Evolutionary conservation across 2,329 filamentous ascomycete species (phyloP), one percentile per base, ranked within the genome.

Genomic region (Aspergillus awamori): DNA sequence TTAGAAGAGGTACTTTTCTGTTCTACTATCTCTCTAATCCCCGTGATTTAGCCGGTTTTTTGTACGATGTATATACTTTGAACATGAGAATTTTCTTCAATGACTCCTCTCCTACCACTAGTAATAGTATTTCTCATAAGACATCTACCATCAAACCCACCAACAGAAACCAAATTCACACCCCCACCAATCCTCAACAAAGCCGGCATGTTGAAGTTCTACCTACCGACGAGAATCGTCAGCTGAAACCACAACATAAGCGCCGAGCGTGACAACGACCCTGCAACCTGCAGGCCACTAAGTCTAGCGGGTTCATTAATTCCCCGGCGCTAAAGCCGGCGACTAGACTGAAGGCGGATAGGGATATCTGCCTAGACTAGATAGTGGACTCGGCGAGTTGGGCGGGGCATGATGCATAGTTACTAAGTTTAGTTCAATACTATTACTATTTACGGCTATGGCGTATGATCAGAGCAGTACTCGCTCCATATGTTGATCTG

Each of bases 311-410:
- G 38, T 15, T 24, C 51, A 30, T 33, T 20, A 33, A 39, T 15
- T 13, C 41, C 24, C 38, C 36, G 53, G 53, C 26, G 38, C 53
- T 39, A 55, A 53, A 28, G 39, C 22, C 33, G 52, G 53, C 53
- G 53, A 28, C 53, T 55, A 55, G 28, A 17, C 39, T 55, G 26
- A 28, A 54, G 52, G 36, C 17, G 33, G 51, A 53, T 53, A 39
- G 51, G 51, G 20, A 53, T 39, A 51, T n/a, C 28, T 28, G 33
- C 33, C 33, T 36, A 36, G 33, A 36, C 33, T 13, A 13, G 2
- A 5, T 36, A 36, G 33, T 36, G 47, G 24, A 11, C 26, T 30
- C 47, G 15, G 24, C 41, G 24, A 33, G 13, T n/a, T 10, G 15
- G 47, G 47, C 47, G 47, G 47, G 47, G 39, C 39, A 43, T 43